Evolutionary conservation across 345 rosid species (phyloP).

Genomic region (Gossypium mustelinum): DNA sequence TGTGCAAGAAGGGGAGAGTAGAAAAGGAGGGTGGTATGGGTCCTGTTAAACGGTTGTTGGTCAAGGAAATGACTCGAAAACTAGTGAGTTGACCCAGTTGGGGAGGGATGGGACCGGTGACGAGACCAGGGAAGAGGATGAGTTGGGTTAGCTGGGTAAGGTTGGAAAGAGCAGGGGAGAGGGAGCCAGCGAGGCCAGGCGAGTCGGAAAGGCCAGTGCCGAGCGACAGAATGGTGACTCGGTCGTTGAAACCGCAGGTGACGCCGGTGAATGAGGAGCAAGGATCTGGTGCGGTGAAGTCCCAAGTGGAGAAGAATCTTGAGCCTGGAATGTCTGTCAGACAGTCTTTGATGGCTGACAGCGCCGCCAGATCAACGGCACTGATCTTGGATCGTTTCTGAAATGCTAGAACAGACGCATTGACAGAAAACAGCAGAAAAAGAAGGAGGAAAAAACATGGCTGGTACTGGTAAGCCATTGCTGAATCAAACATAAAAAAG

Average conservation of each 20-base stretch:
- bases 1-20: conserved; percentile 49
- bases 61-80: conserved; percentile 66
- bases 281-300: conserved; percentile 46
- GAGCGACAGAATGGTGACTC: conserved; percentile 40
- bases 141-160: conserved; percentile 66
- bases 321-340: conserved; percentile 56
- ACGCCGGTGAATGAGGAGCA: conserved; percentile 57
- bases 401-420: neutral
- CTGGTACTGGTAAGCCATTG: neutral
- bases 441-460: neutral
- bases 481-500: neutral
- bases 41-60: conserved; percentile 77
- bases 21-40: conserved; percentile 57
- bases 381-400: conserved; percentile 15
- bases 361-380: conserved; percentile 36
- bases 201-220: conserved; percentile 47
- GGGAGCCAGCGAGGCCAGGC: conserved; percentile 69
- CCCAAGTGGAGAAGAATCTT: conserved; percentile 54
- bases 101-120: conserved; percentile 80
- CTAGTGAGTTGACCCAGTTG: conserved; percentile 43
- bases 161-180: conserved; percentile 53
- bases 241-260: conserved; percentile 38
- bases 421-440: neutral
- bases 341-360: conserved; percentile 37
- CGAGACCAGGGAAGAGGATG: conserved; percentile 68